Evolutionary conservation across 1,284 basidiomycete species (phyloP), one percentile per base, ranked within the genome.

Genomic region (Amylostereum areolatum): DNA sequence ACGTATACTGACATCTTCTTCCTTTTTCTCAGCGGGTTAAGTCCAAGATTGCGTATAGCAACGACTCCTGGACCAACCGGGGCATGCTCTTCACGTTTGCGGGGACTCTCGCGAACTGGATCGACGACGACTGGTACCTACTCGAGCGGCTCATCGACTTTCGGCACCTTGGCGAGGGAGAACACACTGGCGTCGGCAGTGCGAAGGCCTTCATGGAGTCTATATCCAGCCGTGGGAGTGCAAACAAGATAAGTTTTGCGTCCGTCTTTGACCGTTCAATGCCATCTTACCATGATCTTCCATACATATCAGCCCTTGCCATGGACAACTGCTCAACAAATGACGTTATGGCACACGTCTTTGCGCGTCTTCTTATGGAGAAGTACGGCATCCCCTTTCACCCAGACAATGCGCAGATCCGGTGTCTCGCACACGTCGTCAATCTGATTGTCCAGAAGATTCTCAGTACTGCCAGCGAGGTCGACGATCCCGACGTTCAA

Each of bases 361-460:
- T 55, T 8, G 46, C 29, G 2, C 6, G n/a, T 4, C 47, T 56
- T 0, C 53, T 59, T 3, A 10, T 50, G 5, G 42, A 54, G 25
- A n/a, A 36, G 5, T 59, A 58, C 30, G 46, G 51, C 1, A 51
- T 57, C 42, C 44, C 45, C 29, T 55, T 59, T 42, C 31, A 46
- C 12, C 47, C 53, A 3, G 50, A 53, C n/a, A 57, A 58, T 31
- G 46, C 44, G 7, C 53, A 50, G 24, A 56, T 60, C 9, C 56
- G 51, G 3, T 57, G 59, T 56, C 2, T 57, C 7, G 50, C 56
- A 2, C 67, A 69, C 50, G 61, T 69, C n/a, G 57, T 69, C 12
- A 69, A 68, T 47, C 59, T 71, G 32, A 59, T 69, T 28, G 68
- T 68, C 5, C 68, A 71, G 54, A 56, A 59, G 10, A 54, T 70